Base-by-base conservation (phyloP, 2,329 filamentous ascomycete genomes). In the Botrytis deweyae region DNA sequence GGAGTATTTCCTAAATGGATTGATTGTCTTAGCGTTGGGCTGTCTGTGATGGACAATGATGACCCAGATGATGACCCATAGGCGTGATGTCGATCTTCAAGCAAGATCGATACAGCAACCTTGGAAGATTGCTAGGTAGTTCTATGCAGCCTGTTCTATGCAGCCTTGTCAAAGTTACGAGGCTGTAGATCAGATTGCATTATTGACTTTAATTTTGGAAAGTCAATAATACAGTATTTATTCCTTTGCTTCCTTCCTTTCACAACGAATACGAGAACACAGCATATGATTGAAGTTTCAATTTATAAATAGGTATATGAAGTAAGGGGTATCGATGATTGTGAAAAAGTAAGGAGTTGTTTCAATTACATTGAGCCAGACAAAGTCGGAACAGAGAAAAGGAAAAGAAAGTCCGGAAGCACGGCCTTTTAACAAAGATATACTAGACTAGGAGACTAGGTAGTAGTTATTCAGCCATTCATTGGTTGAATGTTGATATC, bases 111-210 rank as follows among this genome's bases (percentile, higher is more conserved):
- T 68, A 36, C 5, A 67, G 46, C 46, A 38, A 22, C 20, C 44
- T 49, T 49, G 49, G 46, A 52, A 40, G 36, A 58, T 36, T 58
- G 25, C 36, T 68, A 58, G 42, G 42, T 42, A 42, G 66, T 58
- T 58, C 40, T 68, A 33, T 68, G 66, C 66, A 68, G 66, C 66
- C 66, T 68, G 49, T 42, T 58, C 33, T 58, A 33, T 68, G 66
- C 66, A 68, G 66, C 66, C 66, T 68, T 58, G 52, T 58, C 36
- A 58, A 25, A 29, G 44, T 22, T 58, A 16, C 9, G 25, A 58
- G 66, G 66, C 49, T 68, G 59, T n/a, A 62, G 59, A 38, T 62
- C 25, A 33, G 38, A n/a, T 40, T 29, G 46, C 14, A 46, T 44
- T 46, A 25, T n/a, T 42, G 59, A 42, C 25, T 42, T 63, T 42